phyloP scores from a whole-genome alignment of 1,284 basidiomycete genomes.

The Pholiota adiposa region DNA sequence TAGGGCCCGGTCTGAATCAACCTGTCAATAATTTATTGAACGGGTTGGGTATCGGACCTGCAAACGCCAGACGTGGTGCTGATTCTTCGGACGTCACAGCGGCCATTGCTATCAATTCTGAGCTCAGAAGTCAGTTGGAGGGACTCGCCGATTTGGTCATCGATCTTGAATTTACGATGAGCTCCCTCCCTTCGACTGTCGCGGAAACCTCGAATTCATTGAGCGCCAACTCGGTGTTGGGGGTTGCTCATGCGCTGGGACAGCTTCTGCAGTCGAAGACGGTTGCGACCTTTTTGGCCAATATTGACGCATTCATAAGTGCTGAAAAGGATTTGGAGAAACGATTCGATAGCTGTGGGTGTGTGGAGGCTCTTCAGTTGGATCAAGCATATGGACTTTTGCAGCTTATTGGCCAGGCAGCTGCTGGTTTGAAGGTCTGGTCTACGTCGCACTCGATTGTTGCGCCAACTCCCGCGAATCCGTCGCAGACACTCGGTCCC shows the following conservation, averaged over 20 bases:
- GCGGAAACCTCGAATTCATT: not conserved
- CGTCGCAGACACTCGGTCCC: not conserved
- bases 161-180: conserved; percentile 3
- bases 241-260: conserved; percentile 1
- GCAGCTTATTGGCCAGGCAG: conserved; percentile 11
- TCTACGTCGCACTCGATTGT: conserved; percentile 5
- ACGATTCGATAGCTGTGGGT: conserved; percentile 2
- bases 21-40: conserved; percentile 27
- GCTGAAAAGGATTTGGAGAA: conserved; percentile 1
- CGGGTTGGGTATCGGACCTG: conserved; percentile 26
- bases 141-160: conserved; percentile 16
- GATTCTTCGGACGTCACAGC: not conserved
- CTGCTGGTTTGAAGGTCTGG: conserved; percentile 12
- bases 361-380: conserved; percentile 1
- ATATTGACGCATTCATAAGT: conserved; percentile 8
- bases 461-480: not conserved
- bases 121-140: conserved; percentile 7
- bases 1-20: conserved; percentile 18
- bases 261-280: conserved; percentile 9
- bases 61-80: conserved; percentile 3
- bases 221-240: not conserved
- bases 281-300: conserved; percentile 1
- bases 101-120: not conserved
- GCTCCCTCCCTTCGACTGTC: not conserved
- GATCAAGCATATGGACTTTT: not conserved